phyloP scores from a whole-genome alignment of 2,329 filamentous ascomycete species.

The Epichloe brachyelytri region DNA sequence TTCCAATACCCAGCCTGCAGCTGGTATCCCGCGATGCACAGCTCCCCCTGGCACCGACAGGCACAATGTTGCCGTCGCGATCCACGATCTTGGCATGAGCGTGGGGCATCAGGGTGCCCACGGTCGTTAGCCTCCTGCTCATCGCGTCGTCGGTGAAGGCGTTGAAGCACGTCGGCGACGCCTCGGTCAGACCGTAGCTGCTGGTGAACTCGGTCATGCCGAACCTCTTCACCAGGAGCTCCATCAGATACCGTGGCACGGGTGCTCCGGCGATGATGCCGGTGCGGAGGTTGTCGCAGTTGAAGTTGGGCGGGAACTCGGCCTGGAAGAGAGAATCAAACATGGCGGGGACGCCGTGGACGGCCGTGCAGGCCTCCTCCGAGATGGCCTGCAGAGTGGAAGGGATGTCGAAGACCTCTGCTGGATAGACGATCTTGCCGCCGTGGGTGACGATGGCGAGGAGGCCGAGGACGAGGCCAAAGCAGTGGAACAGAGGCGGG shows the following conservation, averaged over 20 bases:
- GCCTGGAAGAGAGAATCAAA: constrained; percentile 53
- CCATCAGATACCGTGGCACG: constrained; percentile 63
- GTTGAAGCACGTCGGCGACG: constrained; percentile 70
- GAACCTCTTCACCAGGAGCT: constrained; percentile 54
- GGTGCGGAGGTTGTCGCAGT: constrained; percentile 47
- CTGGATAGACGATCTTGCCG: constrained; percentile 62
- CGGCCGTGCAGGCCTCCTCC: constrained; percentile 55
- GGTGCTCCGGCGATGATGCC: constrained; percentile 71
- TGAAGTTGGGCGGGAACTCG: constrained; percentile 26
- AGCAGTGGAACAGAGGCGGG: constrained; percentile 76
- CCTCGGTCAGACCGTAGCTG: constrained; percentile 64
- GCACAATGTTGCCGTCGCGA: constrained; percentile 49
- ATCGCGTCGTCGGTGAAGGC: constrained; percentile 62
- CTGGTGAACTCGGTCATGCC: constrained; percentile 65
- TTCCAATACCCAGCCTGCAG: constrained; percentile 55
- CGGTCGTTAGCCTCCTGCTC: constrained; percentile 53
- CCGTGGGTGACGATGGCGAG: constrained; percentile 63
- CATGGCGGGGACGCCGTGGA: constrained; percentile 78
- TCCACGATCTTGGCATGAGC: constrained; percentile 67
- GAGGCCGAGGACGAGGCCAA: constrained; percentile 65
- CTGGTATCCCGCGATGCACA: constrained; percentile 69
- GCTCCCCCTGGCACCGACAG: constrained; percentile 54
- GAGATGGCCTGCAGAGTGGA: constrained; percentile 55
- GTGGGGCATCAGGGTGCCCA: constrained; percentile 66
- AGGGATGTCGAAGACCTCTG: constrained; percentile 57